Base-by-base conservation (phyloP, 2,329 filamentous ascomycete genomes). In the Alternaria metachromatica region DNA sequence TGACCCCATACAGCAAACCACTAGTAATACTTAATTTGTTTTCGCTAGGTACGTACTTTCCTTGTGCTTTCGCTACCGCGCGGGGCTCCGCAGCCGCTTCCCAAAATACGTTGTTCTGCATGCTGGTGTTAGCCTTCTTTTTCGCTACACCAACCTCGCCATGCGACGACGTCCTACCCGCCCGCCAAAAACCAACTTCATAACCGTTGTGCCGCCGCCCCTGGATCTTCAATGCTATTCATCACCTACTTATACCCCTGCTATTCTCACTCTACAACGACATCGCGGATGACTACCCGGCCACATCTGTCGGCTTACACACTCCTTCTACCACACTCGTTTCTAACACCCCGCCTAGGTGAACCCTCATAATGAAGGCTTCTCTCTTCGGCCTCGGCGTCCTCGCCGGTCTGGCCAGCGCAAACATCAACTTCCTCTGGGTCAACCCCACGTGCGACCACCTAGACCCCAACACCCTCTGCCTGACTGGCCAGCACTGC, bases 381-480 rank as follows among this genome's bases (percentile, higher is more conserved):
- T 60, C 76, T 18, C 59, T 77, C 33, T 51, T 78, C 59, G 69
- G 71, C 48, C 62, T 77, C 59, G 73, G 71, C 69, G 73, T 70
- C 54, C 70, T 82, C 60, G 78, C 75, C 57, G 77, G 77, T 55
- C 65, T 80, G 15, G 75, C 77, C 20, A 74, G 76, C 6, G 84
- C 83, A 58, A 86, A 86, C 71, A 85, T 86, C 72, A 80, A 82
- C 63, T 84, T 85, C 72, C 72, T 76, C 41, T 81, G 81, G 76
- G 81, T 84, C 9, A 79, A 83, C 53, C 80, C 84, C 21, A 78
- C 63, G 4, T 86, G 84, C 72, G 72, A 81, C 56, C 68, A 70
- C 59, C 64, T 61, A 25, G 33, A 65, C 1, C 30, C 69, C 8
- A 69, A 51, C 28, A 72, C 53, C 58, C 64, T 61, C 20, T 84